Base-by-base conservation (phyloP, 2,329 filamentous ascomycete genomes). In the Dactylellina parvicollis region DNA sequence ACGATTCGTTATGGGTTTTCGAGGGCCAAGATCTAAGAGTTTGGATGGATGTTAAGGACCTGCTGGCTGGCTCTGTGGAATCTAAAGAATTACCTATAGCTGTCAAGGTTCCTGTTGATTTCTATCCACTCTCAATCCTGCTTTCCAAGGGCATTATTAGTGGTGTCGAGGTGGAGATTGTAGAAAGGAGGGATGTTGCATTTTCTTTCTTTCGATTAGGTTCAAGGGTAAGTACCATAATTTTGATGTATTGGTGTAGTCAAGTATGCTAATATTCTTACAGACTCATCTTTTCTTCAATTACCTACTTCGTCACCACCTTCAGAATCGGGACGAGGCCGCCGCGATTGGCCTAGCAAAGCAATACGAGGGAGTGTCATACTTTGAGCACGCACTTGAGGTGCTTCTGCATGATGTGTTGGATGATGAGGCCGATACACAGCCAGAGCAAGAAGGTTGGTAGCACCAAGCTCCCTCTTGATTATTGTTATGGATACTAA, bases 241-340 rank as follows among this genome's bases (percentile, higher is more conserved):
- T 36, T 30, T 12, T 50, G 18, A n/a, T 2, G 32, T 8, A 26
- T 7, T 50, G 7, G 50, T 9, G 10, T 32, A n/a, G n/a, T n/a
- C n/a, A n/a, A n/a, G n/a, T 10, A 9, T 44, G 30, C 44, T 22
- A 18, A 50, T 16, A 14, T 65, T n/a, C 20, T 0, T 26, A 9
- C 76, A 96, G 89, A 97, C 93, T 32, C 92, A 97, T 79, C 86
- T 99, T 26, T 96, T 98, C 80, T 86, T 99, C 28, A 93, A 95
- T 7, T 92, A 96, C 74, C 84, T 97, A 26, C 85, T 99, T 40
- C 90, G 90, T 32, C 89, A 91, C 77, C 89, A 95, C 78, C 84
- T 99, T 16, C 85, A 86, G 24, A 86, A 89, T 71, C 90, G 90
- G 79, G 90, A 91, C 78, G 89, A 89, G n/a, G 85, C 89, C 1